Base-by-base conservation (phyloP, 768 basidiomycete genomes). In the Psilocybe sp. region DNA sequence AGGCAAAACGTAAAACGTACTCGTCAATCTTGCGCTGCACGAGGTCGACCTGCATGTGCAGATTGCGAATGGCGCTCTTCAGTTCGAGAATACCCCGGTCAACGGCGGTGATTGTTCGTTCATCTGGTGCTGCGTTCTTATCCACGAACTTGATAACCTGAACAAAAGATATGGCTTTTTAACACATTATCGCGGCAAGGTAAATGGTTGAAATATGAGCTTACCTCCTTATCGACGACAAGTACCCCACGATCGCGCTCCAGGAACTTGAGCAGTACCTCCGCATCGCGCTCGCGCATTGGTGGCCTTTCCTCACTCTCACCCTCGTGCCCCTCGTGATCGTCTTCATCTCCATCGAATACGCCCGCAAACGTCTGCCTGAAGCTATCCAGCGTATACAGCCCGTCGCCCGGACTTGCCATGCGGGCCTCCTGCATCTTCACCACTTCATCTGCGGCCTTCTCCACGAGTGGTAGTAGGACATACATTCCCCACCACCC, bases 41-140 rank as follows among this genome's bases (percentile, higher is more conserved):
- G 10, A 72, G 72, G 8, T 84, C 77, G 0, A 95, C 75, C 61
- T 95, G 92, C 4, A 68, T 61, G 44, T 85, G 80, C 11, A 98
- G 64, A 53, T 80, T 84, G 44, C 69, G 61, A 20, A 93, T 77
- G 0, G 89, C 90, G 0, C 67, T 73, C 66, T 88, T 85, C 47
- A 98, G 77, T 53, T 92, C 87, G 5, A 98, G 69, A 13, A 95
- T 82, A 9, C 95, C 90, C 37, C 68, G 74, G 60, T 98, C 95
- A 4, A 94, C 80, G n/a, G 82, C 76, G 14, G 85, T 87, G 41
- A 98, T 81, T 46, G 68, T 73, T 14, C 65, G 66, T n/a, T 66
- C 70, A 35, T 67, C 71, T 1, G 52, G 47, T 0, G 71, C 54
- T 5, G 64, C 62, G 11, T 66, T 66, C 7, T 67, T 57, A 15